Evolutionary conservation across 345 rosid genomes (phyloP).

Genomic region (Eucalyptus globulus): DNA sequence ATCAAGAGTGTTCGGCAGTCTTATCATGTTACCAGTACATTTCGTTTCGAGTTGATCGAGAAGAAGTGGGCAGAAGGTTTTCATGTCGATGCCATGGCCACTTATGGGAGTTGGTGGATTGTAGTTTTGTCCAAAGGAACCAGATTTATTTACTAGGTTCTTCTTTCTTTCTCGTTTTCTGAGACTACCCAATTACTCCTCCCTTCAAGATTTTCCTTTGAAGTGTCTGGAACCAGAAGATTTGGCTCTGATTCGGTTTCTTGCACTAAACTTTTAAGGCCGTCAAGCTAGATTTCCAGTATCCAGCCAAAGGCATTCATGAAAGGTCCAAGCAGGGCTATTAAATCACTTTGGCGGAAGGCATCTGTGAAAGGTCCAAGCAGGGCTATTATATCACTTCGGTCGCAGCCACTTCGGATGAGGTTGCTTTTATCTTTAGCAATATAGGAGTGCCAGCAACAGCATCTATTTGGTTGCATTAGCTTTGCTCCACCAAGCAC

Average conservation of each 20-base stretch:
- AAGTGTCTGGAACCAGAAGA: background rate
- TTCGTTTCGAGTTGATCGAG: slow-evolving; percentile 53
- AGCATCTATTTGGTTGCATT: background rate
- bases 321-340: too few species aligned
- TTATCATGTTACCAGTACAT: slow-evolving; percentile 70
- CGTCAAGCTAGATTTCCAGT: background rate
- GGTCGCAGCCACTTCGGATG: background rate
- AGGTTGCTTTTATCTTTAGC: background rate
- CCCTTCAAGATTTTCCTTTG: background rate
- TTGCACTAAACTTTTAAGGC: background rate
- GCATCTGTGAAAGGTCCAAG: background rate
- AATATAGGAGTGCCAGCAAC: background rate
- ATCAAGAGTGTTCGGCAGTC: slow-evolving; percentile 70
- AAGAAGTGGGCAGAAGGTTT: slow-evolving; percentile 84
- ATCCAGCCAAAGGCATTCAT: background rate
- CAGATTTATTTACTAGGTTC: background rate
- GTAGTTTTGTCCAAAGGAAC: slow-evolving; percentile 1
- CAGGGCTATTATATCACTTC: background rate
- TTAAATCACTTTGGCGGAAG: background rate
- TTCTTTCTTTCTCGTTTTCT: background rate
- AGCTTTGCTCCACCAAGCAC: background rate
- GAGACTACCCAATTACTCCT: background rate
- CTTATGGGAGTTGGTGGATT: background rate
- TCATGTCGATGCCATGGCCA: slow-evolving; percentile 46
- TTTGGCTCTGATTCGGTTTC: background rate